phyloP scores from a whole-genome alignment of 2,329 filamentous ascomycete genomes.

The Pestalotiopsis sp. region DNA sequence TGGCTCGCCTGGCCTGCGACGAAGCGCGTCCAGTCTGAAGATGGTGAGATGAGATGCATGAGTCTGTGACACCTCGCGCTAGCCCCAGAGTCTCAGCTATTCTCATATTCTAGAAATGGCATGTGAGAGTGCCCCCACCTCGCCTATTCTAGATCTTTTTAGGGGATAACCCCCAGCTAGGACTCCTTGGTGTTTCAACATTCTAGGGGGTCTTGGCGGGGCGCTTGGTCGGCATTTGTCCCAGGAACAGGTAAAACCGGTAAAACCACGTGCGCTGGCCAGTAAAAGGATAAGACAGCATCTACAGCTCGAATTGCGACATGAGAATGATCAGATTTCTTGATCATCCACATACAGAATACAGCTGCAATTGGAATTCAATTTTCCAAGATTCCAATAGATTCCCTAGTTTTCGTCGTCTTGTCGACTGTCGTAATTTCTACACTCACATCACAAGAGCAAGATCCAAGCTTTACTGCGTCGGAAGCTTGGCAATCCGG shows the following conservation, averaged over 20 bases:
- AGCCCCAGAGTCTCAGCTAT: not conserved
- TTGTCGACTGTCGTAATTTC: too few relatives aligned
- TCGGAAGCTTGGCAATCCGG: too few relatives aligned
- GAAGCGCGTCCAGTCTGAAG: not conserved
- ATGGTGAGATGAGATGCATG: not conserved
- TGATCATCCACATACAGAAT: not conserved
- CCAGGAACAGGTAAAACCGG: too few relatives aligned
- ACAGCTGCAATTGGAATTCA: too few relatives aligned
- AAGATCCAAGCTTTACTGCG: too few relatives aligned
- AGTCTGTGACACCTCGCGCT: not conserved
- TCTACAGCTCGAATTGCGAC: not conserved
- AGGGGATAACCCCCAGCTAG: not conserved
- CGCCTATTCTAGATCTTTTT: too few relatives aligned
- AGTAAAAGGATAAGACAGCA: not conserved
- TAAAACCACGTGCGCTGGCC: not conserved
- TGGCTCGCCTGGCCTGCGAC: not conserved
- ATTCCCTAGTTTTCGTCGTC: too few relatives aligned
- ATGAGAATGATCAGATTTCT: not conserved
- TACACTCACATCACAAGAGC: too few relatives aligned
- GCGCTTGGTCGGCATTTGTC: not conserved
- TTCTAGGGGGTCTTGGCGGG: not conserved
- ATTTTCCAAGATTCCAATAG: too few relatives aligned
- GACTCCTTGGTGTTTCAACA: conserved; percentile 1
- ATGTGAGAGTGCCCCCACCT: not conserved
- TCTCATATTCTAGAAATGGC: conserved; percentile 2